Conservation (phyloP, 164 flowering plant species). For the Macadamia integrifolia region DNA sequence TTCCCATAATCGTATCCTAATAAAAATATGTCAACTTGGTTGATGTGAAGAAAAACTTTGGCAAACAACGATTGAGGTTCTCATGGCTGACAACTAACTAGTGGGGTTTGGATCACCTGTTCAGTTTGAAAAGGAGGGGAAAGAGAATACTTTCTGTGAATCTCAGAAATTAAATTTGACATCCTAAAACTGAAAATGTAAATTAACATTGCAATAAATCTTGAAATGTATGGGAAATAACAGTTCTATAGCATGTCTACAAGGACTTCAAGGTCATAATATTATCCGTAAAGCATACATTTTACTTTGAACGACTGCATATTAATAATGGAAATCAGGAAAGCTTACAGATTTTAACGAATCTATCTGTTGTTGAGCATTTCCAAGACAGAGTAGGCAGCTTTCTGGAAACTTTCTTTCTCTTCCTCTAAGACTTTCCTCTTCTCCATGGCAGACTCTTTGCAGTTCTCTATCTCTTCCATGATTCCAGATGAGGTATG, state of each 20-base stretch:
- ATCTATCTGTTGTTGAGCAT: conserved; percentile 40
- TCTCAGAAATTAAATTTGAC: background rate
- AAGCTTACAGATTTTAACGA: conserved; percentile 7
- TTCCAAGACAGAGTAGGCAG: conserved; percentile 65
- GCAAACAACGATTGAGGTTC: conserved; percentile 40
- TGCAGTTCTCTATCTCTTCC: conserved; percentile 78
- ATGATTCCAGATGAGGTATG: conserved; percentile 44
- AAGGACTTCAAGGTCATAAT: background rate
- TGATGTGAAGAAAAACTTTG: no score
- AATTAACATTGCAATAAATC: conserved; percentile 8
- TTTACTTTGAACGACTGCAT: background rate
- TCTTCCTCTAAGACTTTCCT: conserved; percentile 66
- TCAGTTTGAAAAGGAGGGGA: conserved; percentile 19
- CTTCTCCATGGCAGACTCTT: conserved; percentile 42
- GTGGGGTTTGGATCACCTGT: conserved; percentile 65
- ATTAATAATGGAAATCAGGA: background rate
- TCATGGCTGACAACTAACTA: conserved; percentile 68
- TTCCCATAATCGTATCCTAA: no score
- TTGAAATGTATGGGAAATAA: background rate
- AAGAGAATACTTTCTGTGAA: background rate
- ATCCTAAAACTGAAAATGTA: background rate
- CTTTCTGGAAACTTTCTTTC: conserved; percentile 62
- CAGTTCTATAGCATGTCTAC: background rate
- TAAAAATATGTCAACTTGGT: no score
- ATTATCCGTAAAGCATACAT: background rate